Evolutionary conservation across 805 yeast species (phyloP).

Genomic region (Osmozyma mogii): DNA sequence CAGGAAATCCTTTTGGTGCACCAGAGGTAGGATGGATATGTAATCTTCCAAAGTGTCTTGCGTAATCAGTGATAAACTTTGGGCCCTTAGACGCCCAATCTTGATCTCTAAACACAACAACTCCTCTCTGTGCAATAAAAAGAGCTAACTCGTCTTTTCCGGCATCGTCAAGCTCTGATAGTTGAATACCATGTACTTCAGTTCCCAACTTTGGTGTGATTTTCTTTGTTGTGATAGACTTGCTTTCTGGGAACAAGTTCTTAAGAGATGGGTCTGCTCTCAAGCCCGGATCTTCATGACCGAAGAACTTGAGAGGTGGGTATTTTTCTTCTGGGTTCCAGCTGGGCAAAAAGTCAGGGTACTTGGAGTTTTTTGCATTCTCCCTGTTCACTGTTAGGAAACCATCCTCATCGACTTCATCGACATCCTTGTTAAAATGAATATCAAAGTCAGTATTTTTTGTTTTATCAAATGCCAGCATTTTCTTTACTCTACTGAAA

Average conservation of each 20-base stretch:
- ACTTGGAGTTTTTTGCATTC: constrained; percentile 17
- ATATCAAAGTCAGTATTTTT: constrained; percentile 1
- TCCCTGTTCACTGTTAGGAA: constrained; percentile 22
- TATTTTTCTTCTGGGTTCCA: constrained; percentile 56
- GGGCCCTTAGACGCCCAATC: constrained; percentile 27
- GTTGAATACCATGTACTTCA: constrained; percentile 18
- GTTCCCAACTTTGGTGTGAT: not conserved
- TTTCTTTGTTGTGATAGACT: not conserved
- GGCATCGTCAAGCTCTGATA: constrained; percentile 16
- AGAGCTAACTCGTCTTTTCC: constrained; percentile 28
- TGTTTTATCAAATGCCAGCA: too few species aligned
- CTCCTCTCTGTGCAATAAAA: constrained; percentile 27
- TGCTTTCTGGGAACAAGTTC: constrained; percentile 27
- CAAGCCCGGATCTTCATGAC: constrained; percentile 25
- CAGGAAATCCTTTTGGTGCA: constrained; percentile 25
- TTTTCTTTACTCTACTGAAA: too few species aligned
- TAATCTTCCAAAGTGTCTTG: constrained; percentile 28
- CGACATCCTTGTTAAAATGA: not conserved
- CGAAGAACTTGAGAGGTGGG: constrained; percentile 46
- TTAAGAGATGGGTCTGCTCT: constrained; percentile 28
- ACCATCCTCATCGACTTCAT: constrained; percentile 26
- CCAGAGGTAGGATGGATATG: constrained; percentile 42
- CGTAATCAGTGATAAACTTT: constrained; percentile 22
- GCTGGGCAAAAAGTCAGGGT: constrained; percentile 41
- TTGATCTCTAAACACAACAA: constrained; percentile 26